Evolutionary conservation across 805 yeast genomes (phyloP), one percentile per base, ranked within the genome.

Genomic region (Metschnikowia colocasiae): DNA sequence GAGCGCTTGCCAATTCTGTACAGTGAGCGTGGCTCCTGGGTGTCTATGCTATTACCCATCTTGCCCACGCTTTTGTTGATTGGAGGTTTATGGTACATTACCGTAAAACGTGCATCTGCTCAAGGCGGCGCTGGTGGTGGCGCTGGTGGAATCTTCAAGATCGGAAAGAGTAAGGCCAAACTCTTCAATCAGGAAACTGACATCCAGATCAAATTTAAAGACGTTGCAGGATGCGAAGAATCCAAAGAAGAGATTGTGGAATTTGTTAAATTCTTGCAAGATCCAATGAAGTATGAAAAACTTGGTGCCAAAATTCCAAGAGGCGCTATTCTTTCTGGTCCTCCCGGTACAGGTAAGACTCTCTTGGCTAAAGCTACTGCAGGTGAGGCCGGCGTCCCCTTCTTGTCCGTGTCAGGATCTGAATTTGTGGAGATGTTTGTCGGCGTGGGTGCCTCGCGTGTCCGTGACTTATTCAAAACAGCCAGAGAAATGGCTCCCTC

Each of bases 261-360:
- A 67, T 94, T 94, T 75, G 99, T 94, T 45, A 82, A 85, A 57
- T 94, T 95, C 64, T 79, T 94, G 67, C 87, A 92, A 64, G 80
- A 89, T 55, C 99, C 99, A 8, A 75, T 77, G 47, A 88, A 90
- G 63, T 94, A 91, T 67, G 97, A 91, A 65, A 81, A 81, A 50
- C 74, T 94, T 48, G 99, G 99, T 33, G 99, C 98, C 33, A 88
- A 90, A 65, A 94, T 94, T 56, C 99, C 99, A 40, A 81, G 98
- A 63, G 99, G 99, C 58, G 99, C 99, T 8, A 88, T 94, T 50
- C 73, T 94, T 48, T 86, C 96, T 1, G 99, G 99, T 41, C 96
- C 99, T 15, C 99, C 99, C 43, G 99, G 99, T 73, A 94, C 99
- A 8, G 99, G 99, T 81, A 94, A 94, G 65, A 94, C 99, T 1